Evolutionary conservation across 1,139 yeast genomes (phyloP).

Genomic region (Debaryomyces robertsiae): DNA sequence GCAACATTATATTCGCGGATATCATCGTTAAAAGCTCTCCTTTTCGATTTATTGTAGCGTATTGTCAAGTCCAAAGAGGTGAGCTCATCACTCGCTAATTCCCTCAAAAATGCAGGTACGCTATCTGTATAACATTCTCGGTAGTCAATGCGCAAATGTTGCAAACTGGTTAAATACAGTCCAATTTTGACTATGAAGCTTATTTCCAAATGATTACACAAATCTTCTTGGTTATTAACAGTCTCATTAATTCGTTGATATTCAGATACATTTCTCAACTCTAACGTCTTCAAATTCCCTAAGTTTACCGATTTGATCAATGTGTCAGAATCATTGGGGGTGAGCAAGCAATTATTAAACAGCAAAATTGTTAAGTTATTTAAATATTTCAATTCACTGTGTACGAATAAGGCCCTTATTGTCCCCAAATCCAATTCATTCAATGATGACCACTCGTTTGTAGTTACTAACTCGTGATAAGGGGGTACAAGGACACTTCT

Average conservation of each 20-base stretch:
- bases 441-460: conserved; percentile 6
- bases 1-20: conserved; percentile 26
- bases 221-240: neutral
- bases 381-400: conserved; percentile 19
- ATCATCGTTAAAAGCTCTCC: conserved; percentile 21
- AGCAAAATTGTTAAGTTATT: conserved; percentile 25
- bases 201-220: conserved; percentile 16
- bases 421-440: conserved; percentile 19
- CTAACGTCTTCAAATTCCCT: conserved; percentile 23
- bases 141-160: conserved; percentile 42
- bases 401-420: conserved; percentile 17
- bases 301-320: conserved; percentile 27
- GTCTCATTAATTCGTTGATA: conserved; percentile 17
- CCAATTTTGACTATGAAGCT: conserved; percentile 36
- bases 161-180: conserved; percentile 27
- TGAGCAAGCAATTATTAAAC: conserved; percentile 30
- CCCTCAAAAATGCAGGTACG: conserved; percentile 39
- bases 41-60: conserved; percentile 42
- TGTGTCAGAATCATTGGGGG: conserved; percentile 25
- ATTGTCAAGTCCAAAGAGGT: conserved; percentile 46
- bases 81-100: conserved; percentile 23
- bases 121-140: conserved; percentile 48
- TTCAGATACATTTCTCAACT: conserved; percentile 33
- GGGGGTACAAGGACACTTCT: conserved; percentile 21
- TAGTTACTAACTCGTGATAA: conserved; percentile 17